Conservation (phyloP, 495 filamentous ascomycete species). For the Hamigera avellanea region DNA sequence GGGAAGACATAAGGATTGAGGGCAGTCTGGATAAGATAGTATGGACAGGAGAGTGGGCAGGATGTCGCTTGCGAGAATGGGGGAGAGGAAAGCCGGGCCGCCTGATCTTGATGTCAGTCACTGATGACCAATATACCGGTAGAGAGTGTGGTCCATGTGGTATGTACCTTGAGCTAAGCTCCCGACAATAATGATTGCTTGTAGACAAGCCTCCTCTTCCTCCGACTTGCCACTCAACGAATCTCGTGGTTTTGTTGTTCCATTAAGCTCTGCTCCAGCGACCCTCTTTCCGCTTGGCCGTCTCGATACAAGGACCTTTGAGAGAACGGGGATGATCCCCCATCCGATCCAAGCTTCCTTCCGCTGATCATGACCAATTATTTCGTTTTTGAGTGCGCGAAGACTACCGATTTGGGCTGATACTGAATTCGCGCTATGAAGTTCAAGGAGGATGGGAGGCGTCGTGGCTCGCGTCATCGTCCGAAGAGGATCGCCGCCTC, state of each 20-base stretch:
- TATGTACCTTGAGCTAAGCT: constrained; percentile 73
- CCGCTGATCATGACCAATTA: constrained; percentile 77
- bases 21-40: constrained; percentile 52
- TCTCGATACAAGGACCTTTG: constrained; percentile 41
- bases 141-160: not conserved
- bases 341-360: constrained; percentile 64
- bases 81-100: constrained; percentile 64
- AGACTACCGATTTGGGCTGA: constrained; percentile 54
- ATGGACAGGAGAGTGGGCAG: constrained; percentile 56
- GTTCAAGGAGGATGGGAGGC: constrained; percentile 48
- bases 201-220: constrained; percentile 58
- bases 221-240: constrained; percentile 18
- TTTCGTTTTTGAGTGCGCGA: constrained; percentile 69
- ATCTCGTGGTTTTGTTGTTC: constrained; percentile 10
- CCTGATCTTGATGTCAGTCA: constrained; percentile 39
- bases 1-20: constrained; percentile 53
- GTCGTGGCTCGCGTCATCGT: constrained; percentile 38
- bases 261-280: constrained; percentile 22
- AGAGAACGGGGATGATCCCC: constrained; percentile 59
- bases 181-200: constrained; percentile 68
- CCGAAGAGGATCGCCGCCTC: constrained; percentile 22
- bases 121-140: not conserved
- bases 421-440: constrained; percentile 47
- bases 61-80: constrained; percentile 54
- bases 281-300: constrained; percentile 25